Evolutionary conservation across 768 basidiomycete genomes (phyloP).

Genomic region (Russula ochroleuca): DNA sequence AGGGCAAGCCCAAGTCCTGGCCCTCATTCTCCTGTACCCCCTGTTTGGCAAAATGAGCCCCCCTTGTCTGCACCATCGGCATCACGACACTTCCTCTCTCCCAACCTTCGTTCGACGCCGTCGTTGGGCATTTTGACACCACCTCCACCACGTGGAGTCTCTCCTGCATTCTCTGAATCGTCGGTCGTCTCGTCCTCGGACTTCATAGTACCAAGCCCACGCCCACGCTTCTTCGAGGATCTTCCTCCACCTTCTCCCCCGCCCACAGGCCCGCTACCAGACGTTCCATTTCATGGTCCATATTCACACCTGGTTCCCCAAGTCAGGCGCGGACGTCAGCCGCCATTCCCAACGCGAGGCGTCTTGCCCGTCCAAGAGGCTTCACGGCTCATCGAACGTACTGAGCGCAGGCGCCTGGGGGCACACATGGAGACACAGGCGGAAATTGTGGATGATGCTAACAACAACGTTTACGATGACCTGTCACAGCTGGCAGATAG

Average conservation of each 20-base stretch:
- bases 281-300: conserved; percentile 11
- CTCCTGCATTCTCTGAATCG: conserved; percentile 18
- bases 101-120: neutral
- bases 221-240: conserved; percentile 22
- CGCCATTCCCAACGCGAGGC: conserved; percentile 50
- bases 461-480: neutral
- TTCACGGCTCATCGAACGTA: conserved; percentile 27
- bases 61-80: conserved; percentile 1
- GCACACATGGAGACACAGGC: neutral
- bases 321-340: conserved; percentile 44
- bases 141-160: neutral
- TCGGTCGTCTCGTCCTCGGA: conserved; percentile 26
- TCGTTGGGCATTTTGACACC: conserved; percentile 9
- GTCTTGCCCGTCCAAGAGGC: conserved; percentile 33
- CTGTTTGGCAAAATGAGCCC: neutral
- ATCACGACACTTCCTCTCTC: conserved; percentile 6
- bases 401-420: conserved; percentile 9
- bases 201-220: conserved; percentile 24
- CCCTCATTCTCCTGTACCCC: neutral
- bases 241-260: conserved; percentile 28
- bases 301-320: conserved; percentile 21
- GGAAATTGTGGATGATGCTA: neutral
- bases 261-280: conserved; percentile 24
- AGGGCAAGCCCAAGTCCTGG: neutral
- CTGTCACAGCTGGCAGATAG: neutral